Conservation (phyloP, 1,284 basidiomycete genomes). For the Malassezia obtusa region DNA sequence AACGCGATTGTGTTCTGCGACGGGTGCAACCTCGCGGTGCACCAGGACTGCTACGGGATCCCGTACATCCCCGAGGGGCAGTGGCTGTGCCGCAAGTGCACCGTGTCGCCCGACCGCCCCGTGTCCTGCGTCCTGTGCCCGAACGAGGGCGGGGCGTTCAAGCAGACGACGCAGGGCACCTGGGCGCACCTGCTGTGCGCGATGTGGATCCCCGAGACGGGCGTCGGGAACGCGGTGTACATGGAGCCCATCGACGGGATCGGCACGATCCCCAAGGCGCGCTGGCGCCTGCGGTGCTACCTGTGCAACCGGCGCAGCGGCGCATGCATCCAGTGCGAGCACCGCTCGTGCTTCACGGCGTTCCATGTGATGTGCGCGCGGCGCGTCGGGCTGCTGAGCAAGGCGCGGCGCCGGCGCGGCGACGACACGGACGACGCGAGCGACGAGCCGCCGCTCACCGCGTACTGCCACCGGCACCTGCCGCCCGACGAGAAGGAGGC, state of each 20-base stretch:
- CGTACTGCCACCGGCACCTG: constrained; percentile 43
- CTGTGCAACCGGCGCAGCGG: constrained; percentile 72
- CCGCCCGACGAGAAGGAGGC: constrained; percentile 22
- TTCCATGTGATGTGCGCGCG: constrained; percentile 94
- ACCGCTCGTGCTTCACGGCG: constrained; percentile 78
- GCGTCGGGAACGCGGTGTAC: constrained; percentile 86
- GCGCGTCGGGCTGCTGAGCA: constrained; percentile 36
- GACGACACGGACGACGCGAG: constrained; percentile 25
- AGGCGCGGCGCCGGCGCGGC: constrained; percentile 26
- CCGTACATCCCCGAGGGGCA: constrained; percentile 99
- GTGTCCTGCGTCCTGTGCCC: constrained; percentile 90
- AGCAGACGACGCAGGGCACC: constrained; percentile 82
- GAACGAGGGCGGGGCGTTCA: constrained; percentile 94
- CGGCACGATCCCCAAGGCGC: constrained; percentile 74
- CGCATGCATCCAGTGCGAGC: constrained; percentile 94
- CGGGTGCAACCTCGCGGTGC: constrained; percentile 95
- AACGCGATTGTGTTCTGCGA: constrained; percentile 99
- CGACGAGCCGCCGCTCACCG: constrained; percentile 22
- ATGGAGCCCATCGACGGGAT: constrained; percentile 96
- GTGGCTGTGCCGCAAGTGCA: constrained; percentile 97
- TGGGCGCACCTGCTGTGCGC: constrained; percentile 97
- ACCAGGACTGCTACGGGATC: constrained; percentile 99
- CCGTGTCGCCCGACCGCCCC: constrained; percentile 89
- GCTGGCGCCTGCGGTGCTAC: constrained; percentile 83
- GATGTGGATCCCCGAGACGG: constrained; percentile 93